A percentile compares a stretch with the other conserved stretches of the same genome.
phyloP scores from a whole-genome alignment of 306 rosid species.

The Oemleria cerasiformis region DNA sequence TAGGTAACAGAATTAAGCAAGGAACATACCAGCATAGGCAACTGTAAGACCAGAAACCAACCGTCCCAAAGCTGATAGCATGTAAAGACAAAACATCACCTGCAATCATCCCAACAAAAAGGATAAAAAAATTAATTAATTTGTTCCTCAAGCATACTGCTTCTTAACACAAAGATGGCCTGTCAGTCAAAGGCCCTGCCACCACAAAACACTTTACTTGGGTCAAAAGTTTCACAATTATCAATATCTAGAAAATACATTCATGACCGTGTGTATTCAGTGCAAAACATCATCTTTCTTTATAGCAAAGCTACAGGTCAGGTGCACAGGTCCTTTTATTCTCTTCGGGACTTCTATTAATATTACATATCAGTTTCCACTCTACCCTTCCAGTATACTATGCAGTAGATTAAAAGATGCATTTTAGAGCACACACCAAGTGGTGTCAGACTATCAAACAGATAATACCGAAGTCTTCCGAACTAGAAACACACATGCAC shows the following conservation, averaged over 20 bases:
- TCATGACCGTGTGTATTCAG: neutral
- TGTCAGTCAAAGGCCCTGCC: slow-evolving; percentile 10
- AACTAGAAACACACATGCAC: neutral
- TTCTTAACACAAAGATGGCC: neutral
- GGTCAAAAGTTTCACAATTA: neutral
- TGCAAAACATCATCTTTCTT: neutral
- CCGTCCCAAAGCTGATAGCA: slow-evolving; percentile 75
- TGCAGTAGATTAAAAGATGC: neutral
- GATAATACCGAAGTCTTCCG: neutral
- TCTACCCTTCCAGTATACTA: neutral
- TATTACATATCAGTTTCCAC: neutral
- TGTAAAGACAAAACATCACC: slow-evolving; percentile 70
- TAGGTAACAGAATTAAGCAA: slow-evolving; percentile 6
- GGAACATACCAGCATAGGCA: slow-evolving; percentile 75
- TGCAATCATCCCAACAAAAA: slow-evolving; percentile 10
- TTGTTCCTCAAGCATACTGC: neutral
- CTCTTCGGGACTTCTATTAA: neutral
- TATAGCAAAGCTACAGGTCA: neutral
- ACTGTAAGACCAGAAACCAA: slow-evolving; percentile 74
- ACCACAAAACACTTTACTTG: neutral
- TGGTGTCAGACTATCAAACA: neutral
- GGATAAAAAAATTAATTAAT: neutral
- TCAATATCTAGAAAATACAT: neutral
- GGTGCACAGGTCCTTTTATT: neutral
- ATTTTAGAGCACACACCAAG: neutral